These are phyloP conservation scores for Edhazardia aedis DNA, from an alignment of 371 early-diverging fungal species.

Conservation along the genomic window DNA sequence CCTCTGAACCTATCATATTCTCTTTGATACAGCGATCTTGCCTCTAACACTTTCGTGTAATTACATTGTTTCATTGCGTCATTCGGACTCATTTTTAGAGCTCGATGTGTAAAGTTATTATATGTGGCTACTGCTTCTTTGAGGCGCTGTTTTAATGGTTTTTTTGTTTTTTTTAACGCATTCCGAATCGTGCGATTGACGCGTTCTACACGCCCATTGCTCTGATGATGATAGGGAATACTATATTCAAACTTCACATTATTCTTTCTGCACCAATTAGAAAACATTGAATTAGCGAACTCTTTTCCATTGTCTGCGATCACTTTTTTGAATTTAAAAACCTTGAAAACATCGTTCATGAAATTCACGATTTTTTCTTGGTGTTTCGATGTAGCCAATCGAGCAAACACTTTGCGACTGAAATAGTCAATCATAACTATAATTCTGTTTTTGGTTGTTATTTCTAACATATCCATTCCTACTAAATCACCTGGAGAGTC, in stretches of 20 bases:
- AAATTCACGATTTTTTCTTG: not conserved
- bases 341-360: not conserved
- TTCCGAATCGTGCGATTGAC: slow-evolving; percentile 1
- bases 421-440: slow-evolving; percentile 1
- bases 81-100: not conserved
- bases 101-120: slow-evolving; percentile 2
- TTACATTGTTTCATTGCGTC: not conserved
- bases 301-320: not conserved
- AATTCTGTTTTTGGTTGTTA: not conserved
- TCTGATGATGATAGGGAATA: not conserved
- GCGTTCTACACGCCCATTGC: slow-evolving; percentile 2
- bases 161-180: not conserved
- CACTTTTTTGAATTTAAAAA: not conserved
- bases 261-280: not conserved
- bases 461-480: not conserved
- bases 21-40: too few species aligned
- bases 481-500: not conserved
- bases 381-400: not conserved
- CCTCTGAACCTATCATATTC: too few species aligned
- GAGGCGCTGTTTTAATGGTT: not conserved
- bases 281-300: not conserved
- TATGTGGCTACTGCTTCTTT: not conserved
- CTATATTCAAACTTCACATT: not conserved
- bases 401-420: not conserved
- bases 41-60: too few species aligned